Conservation (phyloP, 2,329 filamentous ascomycete genomes). For the Stemphylium lycopersici region DNA sequence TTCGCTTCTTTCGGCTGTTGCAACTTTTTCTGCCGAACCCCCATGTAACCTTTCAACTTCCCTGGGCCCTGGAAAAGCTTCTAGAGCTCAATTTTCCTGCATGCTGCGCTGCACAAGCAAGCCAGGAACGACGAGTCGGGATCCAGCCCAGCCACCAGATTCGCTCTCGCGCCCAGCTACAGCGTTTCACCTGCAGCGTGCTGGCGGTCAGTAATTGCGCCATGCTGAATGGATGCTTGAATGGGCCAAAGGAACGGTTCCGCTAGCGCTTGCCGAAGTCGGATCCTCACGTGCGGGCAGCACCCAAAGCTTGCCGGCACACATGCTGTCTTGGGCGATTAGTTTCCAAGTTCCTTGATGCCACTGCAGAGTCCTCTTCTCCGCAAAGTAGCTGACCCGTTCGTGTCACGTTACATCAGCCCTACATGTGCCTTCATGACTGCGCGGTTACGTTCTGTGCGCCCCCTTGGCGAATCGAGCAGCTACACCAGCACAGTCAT, state of each 20-base stretch:
- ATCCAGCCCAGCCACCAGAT: not conserved
- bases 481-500: too few relatives aligned
- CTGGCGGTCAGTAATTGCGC: constrained; percentile 2
- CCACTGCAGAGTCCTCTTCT: too few relatives aligned
- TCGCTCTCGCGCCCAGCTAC: not conserved
- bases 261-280: not conserved
- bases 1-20: constrained; percentile 22
- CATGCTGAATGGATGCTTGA: not conserved
- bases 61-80: not conserved
- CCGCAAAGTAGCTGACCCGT: too few relatives aligned
- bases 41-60: not conserved
- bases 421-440: too few relatives aligned
- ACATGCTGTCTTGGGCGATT: too few relatives aligned
- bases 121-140: not conserved
- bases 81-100: not conserved
- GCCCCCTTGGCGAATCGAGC: too few relatives aligned
- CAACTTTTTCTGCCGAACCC: constrained; percentile 11
- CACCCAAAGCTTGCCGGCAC: too few relatives aligned
- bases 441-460: too few relatives aligned
- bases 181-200: not conserved
- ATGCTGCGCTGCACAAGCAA: constrained; percentile 2
- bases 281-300: not conserved
- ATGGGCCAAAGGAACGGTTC: not conserved
- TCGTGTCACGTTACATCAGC: too few relatives aligned
- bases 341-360: too few relatives aligned